These are phyloP conservation scores for Colletotrichum musicola DNA, from an alignment of 2,329 filamentous ascomycete genomes.

Conservation along the genomic window DNA sequence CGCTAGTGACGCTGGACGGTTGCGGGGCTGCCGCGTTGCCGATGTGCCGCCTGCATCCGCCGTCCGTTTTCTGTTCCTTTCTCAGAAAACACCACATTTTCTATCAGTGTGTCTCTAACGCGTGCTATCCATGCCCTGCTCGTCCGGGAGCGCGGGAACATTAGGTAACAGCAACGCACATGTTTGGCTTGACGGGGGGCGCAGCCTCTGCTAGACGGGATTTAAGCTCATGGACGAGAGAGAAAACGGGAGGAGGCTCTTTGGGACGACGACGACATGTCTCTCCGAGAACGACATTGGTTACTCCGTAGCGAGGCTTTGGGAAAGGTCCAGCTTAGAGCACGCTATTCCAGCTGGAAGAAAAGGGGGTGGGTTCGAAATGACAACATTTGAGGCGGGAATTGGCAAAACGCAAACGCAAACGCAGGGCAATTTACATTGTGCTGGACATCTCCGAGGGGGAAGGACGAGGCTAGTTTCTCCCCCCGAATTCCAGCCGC, in stretches of 20 bases:
- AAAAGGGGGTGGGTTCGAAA: background rate
- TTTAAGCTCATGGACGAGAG: background rate
- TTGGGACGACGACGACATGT: constrained; percentile 19
- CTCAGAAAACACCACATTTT: background rate
- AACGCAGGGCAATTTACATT: background rate
- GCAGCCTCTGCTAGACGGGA: background rate
- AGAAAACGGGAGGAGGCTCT: constrained; percentile 5
- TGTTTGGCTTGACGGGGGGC: background rate
- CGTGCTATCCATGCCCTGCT: background rate
- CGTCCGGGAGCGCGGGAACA: background rate
- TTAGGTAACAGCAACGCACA: constrained; percentile 21
- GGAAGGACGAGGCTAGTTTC: background rate
- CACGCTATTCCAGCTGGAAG: too few relatives aligned
- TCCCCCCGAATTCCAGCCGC: too few relatives aligned
- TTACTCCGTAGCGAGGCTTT: background rate
- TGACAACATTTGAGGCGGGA: background rate
- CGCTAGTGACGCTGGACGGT: constrained; percentile 1
- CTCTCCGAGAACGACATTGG: background rate
- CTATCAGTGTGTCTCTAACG: background rate
- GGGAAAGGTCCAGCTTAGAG: background rate
- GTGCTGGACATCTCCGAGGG: constrained; percentile 24
- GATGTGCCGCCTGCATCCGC: background rate
- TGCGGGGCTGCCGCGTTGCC: background rate
- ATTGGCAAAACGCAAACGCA: background rate
- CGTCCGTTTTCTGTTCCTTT: background rate